These are phyloP conservation scores for Aegilops sharonensis DNA, from an alignment of 176 grass and related monocot genomes.

Conservation along the genomic window DNA sequence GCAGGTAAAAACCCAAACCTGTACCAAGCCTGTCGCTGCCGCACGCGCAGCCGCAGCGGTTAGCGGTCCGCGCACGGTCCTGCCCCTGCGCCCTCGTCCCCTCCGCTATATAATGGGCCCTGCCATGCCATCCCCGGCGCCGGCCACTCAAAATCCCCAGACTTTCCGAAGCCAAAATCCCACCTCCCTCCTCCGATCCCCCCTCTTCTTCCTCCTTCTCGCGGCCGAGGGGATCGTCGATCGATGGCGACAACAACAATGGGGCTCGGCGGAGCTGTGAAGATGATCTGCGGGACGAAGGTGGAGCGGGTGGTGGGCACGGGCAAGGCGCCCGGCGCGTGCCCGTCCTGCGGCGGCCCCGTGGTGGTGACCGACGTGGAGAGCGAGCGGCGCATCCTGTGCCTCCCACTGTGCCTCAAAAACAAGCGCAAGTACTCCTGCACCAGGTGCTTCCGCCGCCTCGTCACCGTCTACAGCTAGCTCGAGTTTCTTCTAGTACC, in stretches of 20 bases:
- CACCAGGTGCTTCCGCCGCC: conserved; percentile 59
- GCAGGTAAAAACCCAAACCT: not conserved
- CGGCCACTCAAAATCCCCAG: not conserved
- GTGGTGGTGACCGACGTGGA: conserved; percentile 79
- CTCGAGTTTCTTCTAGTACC: too few relatives aligned
- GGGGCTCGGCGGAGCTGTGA: not conserved
- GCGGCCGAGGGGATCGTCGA: not conserved
- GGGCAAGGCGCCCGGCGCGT: conserved; percentile 61
- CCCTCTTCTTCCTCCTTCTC: not conserved
- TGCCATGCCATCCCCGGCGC: not conserved
- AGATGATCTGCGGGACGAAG: conserved; percentile 43
- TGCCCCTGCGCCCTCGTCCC: not conserved
- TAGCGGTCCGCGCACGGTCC: not conserved
- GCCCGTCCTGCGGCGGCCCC: conserved; percentile 67
- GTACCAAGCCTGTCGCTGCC: not conserved
- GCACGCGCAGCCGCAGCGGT: not conserved
- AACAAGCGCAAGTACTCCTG: conserved; percentile 82
- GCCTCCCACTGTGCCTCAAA: conserved; percentile 75
- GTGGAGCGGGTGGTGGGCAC: conserved; percentile 61
- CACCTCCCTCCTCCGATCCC: not conserved
- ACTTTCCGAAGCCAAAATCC: not conserved
- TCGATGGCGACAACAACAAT: too few relatives aligned
- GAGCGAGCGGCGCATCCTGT: conserved; percentile 48
- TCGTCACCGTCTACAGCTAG: conserved; percentile 56
- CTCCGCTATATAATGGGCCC: not conserved